Evolutionary conservation across 768 basidiomycete genomes (phyloP).

Genomic region (Amanita exitialis): DNA sequence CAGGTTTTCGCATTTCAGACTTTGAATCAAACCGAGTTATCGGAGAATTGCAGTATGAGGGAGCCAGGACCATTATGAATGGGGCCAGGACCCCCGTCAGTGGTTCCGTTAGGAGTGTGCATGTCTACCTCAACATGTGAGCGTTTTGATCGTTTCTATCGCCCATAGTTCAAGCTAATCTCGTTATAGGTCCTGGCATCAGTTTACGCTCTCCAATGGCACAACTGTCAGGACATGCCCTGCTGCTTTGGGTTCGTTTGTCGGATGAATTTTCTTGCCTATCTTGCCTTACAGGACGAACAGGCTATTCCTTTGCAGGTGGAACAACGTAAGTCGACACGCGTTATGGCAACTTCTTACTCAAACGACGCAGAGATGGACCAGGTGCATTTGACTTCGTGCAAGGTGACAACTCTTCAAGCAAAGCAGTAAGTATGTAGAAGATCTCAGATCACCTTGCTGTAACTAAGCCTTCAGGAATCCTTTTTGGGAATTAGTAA

Average conservation of each 20-base stretch:
- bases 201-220: slow-evolving; percentile 57
- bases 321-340: slow-evolving; percentile 56
- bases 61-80: slow-evolving; percentile 56
- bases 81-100: slow-evolving; percentile 32
- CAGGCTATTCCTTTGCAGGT: slow-evolving; percentile 69
- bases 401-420: slow-evolving; percentile 60
- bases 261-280: not conserved
- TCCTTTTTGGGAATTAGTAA: slow-evolving; percentile 75
- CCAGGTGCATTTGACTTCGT: slow-evolving; percentile 73
- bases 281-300: slow-evolving; percentile 2
- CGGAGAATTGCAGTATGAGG: slow-evolving; percentile 58
- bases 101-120: slow-evolving; percentile 62
- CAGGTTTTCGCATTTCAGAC: slow-evolving; percentile 65
- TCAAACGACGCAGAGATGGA: slow-evolving; percentile 43
- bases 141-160: slow-evolving; percentile 12
- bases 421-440: slow-evolving; percentile 36
- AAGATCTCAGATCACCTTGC: not conserved
- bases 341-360: not conserved
- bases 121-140: slow-evolving; percentile 62
- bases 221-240: slow-evolving; percentile 63
- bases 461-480: slow-evolving; percentile 31
- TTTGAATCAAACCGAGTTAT: slow-evolving; percentile 71
- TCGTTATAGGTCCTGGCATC: slow-evolving; percentile 43
- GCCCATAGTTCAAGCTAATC: not conserved
- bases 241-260: slow-evolving; percentile 56